Conservation (phyloP, 257 asterid genomes). For the Capsicum baccatum region DNA sequence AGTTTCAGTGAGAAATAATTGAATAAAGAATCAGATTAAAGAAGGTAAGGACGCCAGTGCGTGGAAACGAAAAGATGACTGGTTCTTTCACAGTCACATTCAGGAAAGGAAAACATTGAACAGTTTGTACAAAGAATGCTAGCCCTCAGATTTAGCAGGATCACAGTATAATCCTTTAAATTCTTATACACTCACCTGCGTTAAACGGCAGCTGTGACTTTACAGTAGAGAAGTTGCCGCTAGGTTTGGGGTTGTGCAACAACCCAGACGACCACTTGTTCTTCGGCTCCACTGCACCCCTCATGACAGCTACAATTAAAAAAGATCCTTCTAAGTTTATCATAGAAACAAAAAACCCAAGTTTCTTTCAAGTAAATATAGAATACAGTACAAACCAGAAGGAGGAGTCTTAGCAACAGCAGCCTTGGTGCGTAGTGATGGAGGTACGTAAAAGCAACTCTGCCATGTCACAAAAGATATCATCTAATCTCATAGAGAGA, state of each 20-base stretch:
- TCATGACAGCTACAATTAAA: conserved; percentile 52
- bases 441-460: conserved; percentile 86
- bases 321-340: neutral
- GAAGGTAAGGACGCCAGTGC: neutral
- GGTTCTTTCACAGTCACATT: conserved; percentile 4
- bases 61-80: neutral
- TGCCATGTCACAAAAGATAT: conserved; percentile 41
- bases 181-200: conserved; percentile 48
- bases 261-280: conserved; percentile 47
- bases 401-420: conserved; percentile 66
- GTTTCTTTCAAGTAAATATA: conserved; percentile 20
- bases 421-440: conserved; percentile 75
- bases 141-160: neutral
- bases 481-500: neutral
- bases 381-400: conserved; percentile 59
- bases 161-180: neutral
- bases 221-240: conserved; percentile 48
- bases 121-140: neutral
- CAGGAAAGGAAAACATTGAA: neutral
- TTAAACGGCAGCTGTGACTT: conserved; percentile 52
- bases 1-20: neutral
- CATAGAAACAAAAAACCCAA: conserved; percentile 8
- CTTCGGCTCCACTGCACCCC: conserved; percentile 50
- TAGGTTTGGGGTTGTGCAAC: conserved; percentile 53
- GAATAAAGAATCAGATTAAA: neutral